Evolutionary conservation across 2,329 filamentous ascomycete genomes (phyloP).

Genomic region (Clonostachys rosea): DNA sequence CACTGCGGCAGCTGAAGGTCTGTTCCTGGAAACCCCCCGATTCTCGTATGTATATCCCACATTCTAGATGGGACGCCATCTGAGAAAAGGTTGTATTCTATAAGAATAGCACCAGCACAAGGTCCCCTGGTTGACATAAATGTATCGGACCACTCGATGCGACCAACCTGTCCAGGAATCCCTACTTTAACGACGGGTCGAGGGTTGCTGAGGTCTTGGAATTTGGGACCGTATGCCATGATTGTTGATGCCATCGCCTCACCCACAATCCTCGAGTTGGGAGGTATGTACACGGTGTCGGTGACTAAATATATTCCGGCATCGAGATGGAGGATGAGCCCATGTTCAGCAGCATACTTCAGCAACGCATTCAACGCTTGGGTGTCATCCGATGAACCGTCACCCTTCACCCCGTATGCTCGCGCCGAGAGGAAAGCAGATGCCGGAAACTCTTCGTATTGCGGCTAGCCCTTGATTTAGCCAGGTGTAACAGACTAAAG

Average conservation of each 20-base stretch:
- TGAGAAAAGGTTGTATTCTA: conserved; percentile 67
- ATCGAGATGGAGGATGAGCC: conserved; percentile 56
- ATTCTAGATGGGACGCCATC: conserved; percentile 41
- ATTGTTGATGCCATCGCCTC: conserved; percentile 50
- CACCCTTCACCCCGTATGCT: conserved; percentile 67
- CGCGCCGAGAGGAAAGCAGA: conserved; percentile 66
- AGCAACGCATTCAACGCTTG: conserved; percentile 81
- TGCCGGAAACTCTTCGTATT: conserved; percentile 58
- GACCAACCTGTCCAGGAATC: conserved; percentile 54
- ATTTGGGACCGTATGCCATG: conserved; percentile 50
- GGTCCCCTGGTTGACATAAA: conserved; percentile 65
- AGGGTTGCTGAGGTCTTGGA: conserved; percentile 52
- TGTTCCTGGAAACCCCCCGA: conserved; percentile 69
- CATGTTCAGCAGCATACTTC: conserved; percentile 41
- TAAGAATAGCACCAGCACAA: conserved; percentile 62
- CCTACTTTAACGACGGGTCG: conserved; percentile 66
- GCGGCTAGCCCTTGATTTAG: conserved; percentile 38
- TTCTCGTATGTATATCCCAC: conserved; percentile 75
- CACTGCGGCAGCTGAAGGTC: conserved; percentile 64
- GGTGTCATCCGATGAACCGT: conserved; percentile 74
- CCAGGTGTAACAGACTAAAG: background rate
- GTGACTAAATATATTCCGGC: conserved; percentile 57
- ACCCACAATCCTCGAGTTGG: conserved; percentile 52
- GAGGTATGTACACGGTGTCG: conserved; percentile 44
- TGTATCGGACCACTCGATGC: conserved; percentile 68